Base-by-base conservation (phyloP, 2,329 filamentous ascomycete species). In the Pseudogymnoascus sp. region DNA sequence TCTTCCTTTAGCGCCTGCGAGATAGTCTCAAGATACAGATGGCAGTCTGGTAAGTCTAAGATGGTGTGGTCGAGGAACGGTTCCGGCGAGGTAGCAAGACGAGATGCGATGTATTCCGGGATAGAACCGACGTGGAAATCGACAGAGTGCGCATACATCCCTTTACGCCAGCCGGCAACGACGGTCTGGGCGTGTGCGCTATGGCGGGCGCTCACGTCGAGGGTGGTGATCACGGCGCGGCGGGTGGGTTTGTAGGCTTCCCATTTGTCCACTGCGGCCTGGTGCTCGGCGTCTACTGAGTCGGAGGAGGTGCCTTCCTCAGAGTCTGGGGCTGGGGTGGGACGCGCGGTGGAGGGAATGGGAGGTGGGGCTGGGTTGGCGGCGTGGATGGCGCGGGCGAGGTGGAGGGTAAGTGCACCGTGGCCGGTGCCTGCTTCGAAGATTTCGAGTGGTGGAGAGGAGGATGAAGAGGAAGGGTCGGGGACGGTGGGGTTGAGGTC, bases 341-440 rank as follows among this genome's bases (percentile, higher is more conserved):
- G 9, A 62, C 63, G 69, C 3, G 18, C 3, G 12, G 2, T 66
- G 23, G 60, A 40, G 56, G 64, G 63, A 14, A 80, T 72, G 12
- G 73, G 70, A 0, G 81, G 80, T 5, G 82, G 76, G 3, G 79
- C 75, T 1, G 83, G 76, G 70, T 93, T 93, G 16, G 85, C 88
- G 49, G 84, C 89, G 71, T 93, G 88, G 53, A 95, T 84, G 2
- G 89, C 89, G 61, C 89, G 83, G 31, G 89, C 86, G 21, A 95
- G 79, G 70, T 93, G 84, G 3, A 95, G 75, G 0, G 90, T 93
- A 64, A 95, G 75, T 36, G 88, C 87, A 64, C 90, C 91, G 79
- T 93, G 89, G n/a, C 90, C 91, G 3, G 90, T 95, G 14, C 91
- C 90, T 56, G 90, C 90, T 75, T 95, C 91, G 61, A 95, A 86